Percentiles rank a stretch among this genome's conserved stretches.
These are phyloP conservation scores for Pezicula carpinea DNA, from an alignment of 2,329 filamentous ascomycete species.

Conservation along the genomic window DNA sequence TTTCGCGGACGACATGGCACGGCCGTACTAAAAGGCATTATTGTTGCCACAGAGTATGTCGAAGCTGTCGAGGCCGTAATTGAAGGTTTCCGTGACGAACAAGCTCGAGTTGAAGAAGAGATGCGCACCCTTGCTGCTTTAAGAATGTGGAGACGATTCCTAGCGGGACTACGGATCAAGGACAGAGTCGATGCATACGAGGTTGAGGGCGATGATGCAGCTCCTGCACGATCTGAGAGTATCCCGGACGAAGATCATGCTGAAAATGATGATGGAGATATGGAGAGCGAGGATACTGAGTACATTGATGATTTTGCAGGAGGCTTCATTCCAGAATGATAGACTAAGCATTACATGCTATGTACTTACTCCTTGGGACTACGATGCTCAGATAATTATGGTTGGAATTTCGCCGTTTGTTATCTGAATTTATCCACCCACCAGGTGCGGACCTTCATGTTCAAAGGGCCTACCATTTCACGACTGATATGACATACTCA, in stretches of 20 bases:
- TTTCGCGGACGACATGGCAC: conserved; percentile 86
- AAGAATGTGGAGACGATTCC: conserved; percentile 68
- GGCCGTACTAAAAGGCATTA: conserved; percentile 71
- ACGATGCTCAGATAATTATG: too few relatives aligned
- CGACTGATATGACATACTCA: too few relatives aligned
- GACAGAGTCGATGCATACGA: conserved; percentile 25
- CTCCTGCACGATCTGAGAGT: conserved; percentile 54
- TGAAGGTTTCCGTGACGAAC: conserved; percentile 60
- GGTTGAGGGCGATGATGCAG: conserved; percentile 41
- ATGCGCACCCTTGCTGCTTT: conserved; percentile 57
- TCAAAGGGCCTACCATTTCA: too few relatives aligned
- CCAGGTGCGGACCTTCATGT: too few relatives aligned
- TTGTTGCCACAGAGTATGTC: conserved; percentile 67
- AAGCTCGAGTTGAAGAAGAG: conserved; percentile 59
- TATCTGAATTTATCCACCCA: too few relatives aligned
- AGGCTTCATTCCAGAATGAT: conserved; percentile 36
- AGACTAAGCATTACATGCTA: too few relatives aligned
- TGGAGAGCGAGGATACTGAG: conserved; percentile 39
- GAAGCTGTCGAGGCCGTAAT: conserved; percentile 71
- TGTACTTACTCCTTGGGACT: too few relatives aligned
- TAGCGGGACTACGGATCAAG: conserved; percentile 62
- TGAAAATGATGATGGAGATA: conserved; percentile 28
- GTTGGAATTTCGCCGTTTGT: too few relatives aligned
- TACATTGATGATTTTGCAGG: conserved; percentile 39
- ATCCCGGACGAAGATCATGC: conserved; percentile 24